Percentiles rank a stretch among this genome's conserved stretches.
phyloP scores from a whole-genome alignment of 768 basidiomycete genomes.

The Mycena galericulata region DNA sequence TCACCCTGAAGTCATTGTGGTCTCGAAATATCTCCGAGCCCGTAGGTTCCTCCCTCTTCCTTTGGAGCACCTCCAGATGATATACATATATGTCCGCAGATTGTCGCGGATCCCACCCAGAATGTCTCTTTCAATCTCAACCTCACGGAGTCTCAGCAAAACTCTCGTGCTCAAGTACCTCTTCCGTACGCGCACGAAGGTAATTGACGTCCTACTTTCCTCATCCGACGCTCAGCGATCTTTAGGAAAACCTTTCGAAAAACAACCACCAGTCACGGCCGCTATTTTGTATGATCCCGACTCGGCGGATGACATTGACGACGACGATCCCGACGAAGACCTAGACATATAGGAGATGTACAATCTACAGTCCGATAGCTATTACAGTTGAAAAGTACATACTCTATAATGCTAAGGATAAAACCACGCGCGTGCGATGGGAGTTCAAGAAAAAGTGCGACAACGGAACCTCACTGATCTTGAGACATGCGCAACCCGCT shows the following conservation, averaged over 20 bases:
- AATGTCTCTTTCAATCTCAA: slow-evolving; percentile 89
- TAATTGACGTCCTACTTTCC: slow-evolving; percentile 35
- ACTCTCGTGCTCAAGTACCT: slow-evolving; percentile 83
- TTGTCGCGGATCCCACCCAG: slow-evolving; percentile 69
- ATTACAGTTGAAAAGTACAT: not conserved
- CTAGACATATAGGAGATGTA: slow-evolving; percentile 85
- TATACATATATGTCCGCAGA: slow-evolving; percentile 36
- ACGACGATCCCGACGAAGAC: slow-evolving; percentile 97
- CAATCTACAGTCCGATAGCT: slow-evolving; percentile 10
- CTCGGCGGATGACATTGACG: slow-evolving; percentile 94
- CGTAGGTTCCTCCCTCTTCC: slow-evolving; percentile 40
- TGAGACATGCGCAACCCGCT: not conserved
- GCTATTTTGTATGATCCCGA: slow-evolving; percentile 92
- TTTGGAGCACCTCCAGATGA: slow-evolving; percentile 3
- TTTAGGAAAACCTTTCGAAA: slow-evolving; percentile 50
- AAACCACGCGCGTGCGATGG: slow-evolving; percentile 6
- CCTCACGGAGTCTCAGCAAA: slow-evolving; percentile 85
- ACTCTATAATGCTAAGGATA: not conserved
- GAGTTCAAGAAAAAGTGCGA: not conserved
- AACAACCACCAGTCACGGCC: slow-evolving; percentile 39
- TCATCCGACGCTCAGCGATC: not conserved
- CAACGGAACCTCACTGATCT: not conserved
- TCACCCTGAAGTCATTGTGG: slow-evolving; percentile 63
- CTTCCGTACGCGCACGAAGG: slow-evolving; percentile 94
- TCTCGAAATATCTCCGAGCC: slow-evolving; percentile 49